Evolutionary conservation across 768 basidiomycete species (phyloP).

Genomic region (Kwoniella bestiolae): DNA sequence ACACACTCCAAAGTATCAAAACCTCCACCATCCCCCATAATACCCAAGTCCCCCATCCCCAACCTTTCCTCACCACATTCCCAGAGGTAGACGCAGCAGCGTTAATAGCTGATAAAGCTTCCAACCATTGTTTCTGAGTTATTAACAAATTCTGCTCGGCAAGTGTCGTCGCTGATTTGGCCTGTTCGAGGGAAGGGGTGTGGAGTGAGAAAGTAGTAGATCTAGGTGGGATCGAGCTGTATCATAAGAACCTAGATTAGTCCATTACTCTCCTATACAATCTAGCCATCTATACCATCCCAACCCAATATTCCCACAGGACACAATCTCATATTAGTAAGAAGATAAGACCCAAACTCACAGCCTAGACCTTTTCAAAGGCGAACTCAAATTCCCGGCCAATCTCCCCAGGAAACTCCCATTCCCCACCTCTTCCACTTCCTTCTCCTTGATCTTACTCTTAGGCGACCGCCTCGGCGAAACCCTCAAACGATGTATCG

Average conservation of each 20-base stretch:
- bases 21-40: conserved; percentile 45
- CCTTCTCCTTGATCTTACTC: background rate
- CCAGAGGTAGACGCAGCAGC: background rate
- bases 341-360: conserved; percentile 1
- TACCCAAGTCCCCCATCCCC: conserved; percentile 45
- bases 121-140: conserved; percentile 37
- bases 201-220: conserved; percentile 9
- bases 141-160: conserved; percentile 27
- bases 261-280: too few species aligned
- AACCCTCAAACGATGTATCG: conserved; percentile 35
- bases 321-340: too few species aligned
- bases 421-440: conserved; percentile 3
- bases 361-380: conserved; percentile 1
- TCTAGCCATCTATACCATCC: too few species aligned
- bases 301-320: too few species aligned
- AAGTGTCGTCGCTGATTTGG: conserved; percentile 11
- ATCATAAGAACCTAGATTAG: background rate
- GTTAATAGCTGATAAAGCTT: conserved; percentile 30
- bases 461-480: conserved; percentile 11
- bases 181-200: conserved; percentile 11
- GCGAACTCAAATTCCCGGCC: conserved; percentile 3
- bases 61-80: conserved; percentile 26
- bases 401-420: conserved; percentile 8
- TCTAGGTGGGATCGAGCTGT: conserved; percentile 10
- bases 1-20: conserved; percentile 46